These are phyloP conservation scores for Citrus glauca DNA, from an alignment of 345 rosid genomes.

Conservation along the genomic window DNA sequence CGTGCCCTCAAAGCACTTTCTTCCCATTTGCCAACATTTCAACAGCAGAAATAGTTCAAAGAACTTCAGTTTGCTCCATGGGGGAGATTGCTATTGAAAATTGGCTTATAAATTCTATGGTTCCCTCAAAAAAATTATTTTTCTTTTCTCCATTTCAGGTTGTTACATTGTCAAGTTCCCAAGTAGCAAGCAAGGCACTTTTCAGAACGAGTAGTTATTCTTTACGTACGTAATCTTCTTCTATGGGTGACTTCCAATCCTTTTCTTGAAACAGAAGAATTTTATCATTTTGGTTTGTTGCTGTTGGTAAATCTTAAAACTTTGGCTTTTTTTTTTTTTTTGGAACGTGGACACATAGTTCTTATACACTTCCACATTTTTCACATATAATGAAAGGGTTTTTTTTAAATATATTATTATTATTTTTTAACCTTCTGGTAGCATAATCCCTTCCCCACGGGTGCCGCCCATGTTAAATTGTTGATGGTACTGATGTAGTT, in stretches of 20 bases:
- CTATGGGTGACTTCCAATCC: neutral
- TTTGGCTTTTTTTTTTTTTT: too few relatives aligned
- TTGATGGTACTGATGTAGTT: too few relatives aligned
- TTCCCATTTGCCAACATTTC: neutral
- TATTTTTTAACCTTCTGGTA: too few relatives aligned
- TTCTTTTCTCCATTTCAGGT: neutral
- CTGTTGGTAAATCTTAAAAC: too few relatives aligned
- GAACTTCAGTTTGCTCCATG: neutral
- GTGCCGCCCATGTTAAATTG: too few relatives aligned
- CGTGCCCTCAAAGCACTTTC: conserved; percentile 2
- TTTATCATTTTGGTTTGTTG: neutral
- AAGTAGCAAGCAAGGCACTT: neutral
- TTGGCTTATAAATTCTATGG: neutral
- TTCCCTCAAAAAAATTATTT: neutral
- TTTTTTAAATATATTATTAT: too few relatives aligned
- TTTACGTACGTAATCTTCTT: neutral
- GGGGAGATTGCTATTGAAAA: neutral
- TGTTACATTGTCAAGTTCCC: neutral
- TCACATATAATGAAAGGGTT: too few relatives aligned
- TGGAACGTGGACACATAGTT: too few relatives aligned
- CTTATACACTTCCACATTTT: too few relatives aligned
- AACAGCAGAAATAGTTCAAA: neutral
- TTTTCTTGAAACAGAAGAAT: neutral
- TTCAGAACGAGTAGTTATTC: neutral
- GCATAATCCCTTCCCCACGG: too few relatives aligned